Percentiles rank a stretch among this genome's conserved stretches.
These are phyloP conservation scores for Pisolithus albus DNA, from an alignment of 768 basidiomycete species.

Conservation along the genomic window DNA sequence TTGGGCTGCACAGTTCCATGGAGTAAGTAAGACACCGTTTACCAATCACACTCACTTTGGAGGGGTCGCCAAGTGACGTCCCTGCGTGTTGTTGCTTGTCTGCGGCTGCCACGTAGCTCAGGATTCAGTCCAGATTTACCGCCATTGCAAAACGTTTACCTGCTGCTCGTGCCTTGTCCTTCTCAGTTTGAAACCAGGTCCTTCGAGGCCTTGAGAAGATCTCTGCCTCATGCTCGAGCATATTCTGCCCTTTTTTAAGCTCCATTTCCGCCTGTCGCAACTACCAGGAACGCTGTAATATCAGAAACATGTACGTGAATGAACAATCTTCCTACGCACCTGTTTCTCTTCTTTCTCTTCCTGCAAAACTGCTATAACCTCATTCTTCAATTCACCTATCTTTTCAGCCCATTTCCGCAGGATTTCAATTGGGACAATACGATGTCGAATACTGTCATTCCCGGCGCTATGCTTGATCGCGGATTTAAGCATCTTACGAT, in stretches of 20 bases:
- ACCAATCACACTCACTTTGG: constrained; percentile 33
- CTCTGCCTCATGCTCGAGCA: constrained; percentile 88
- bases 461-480: constrained; percentile 83
- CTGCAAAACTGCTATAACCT: constrained; percentile 70
- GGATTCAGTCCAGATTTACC: constrained; percentile 1
- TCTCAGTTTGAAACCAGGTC: constrained; percentile 95
- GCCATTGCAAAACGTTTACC: constrained; percentile 36
- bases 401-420: constrained; percentile 64
- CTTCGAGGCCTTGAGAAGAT: constrained; percentile 90
- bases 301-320: constrained; percentile 6
- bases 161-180: constrained; percentile 76
- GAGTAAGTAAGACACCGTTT: background rate
- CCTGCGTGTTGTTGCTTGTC: constrained; percentile 69
- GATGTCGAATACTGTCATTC: constrained; percentile 80
- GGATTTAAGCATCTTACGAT: constrained; percentile 93
- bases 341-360: constrained; percentile 97
- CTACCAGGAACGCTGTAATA: constrained; percentile 31
- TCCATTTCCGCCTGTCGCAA: constrained; percentile 93
- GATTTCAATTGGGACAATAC: constrained; percentile 73
- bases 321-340: constrained; percentile 35
- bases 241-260: constrained; percentile 87
- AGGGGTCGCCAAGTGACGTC: constrained; percentile 22
- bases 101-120: constrained; percentile 39
- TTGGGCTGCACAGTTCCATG: constrained; percentile 44
- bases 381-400: constrained; percentile 63